These are phyloP conservation scores for Schizonepeta tenuifolia DNA, from an alignment of 257 asterid species.

Conservation along the genomic window DNA sequence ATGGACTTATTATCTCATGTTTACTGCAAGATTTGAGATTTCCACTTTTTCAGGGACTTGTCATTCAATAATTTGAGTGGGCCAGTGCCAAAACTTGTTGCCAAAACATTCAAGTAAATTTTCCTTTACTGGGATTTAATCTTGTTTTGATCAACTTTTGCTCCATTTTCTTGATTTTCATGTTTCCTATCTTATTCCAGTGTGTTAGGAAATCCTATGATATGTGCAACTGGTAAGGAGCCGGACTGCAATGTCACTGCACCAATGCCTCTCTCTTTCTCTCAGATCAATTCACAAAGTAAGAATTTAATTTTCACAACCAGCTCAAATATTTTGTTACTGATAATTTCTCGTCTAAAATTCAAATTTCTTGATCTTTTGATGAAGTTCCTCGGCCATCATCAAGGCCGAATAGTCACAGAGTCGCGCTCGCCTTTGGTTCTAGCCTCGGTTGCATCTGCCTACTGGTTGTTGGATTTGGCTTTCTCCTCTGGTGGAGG, in stretches of 20 bases:
- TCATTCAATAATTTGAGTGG: conserved; percentile 70
- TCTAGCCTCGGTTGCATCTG: conserved; percentile 86
- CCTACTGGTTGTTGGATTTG: conserved; percentile 72
- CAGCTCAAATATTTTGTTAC: not conserved
- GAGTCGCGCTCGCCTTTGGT: conserved; percentile 77
- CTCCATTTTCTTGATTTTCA: not conserved
- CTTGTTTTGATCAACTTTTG: not conserved
- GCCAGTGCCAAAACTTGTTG: conserved; percentile 51
- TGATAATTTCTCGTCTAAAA: not conserved
- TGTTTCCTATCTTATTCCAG: conserved; percentile 37
- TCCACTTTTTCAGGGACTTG: conserved; percentile 64
- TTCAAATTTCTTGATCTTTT: not conserved
- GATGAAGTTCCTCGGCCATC: conserved; percentile 49
- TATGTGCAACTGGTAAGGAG: conserved; percentile 89
- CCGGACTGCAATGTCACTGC: conserved; percentile 80
- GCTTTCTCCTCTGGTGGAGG: conserved; percentile 86
- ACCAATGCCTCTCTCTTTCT: conserved; percentile 62
- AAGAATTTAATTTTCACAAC: conserved; percentile 30
- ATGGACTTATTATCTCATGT: not conserved
- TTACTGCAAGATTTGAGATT: conserved; percentile 22
- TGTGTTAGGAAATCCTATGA: conserved; percentile 83
- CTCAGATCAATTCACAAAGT: conserved; percentile 65
- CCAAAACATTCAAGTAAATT: conserved; percentile 73
- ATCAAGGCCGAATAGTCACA: conserved; percentile 49
- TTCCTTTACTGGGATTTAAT: not conserved